Conservation (phyloP, 2,329 filamentous ascomycete species). For the Pezicula neosporulosa region DNA sequence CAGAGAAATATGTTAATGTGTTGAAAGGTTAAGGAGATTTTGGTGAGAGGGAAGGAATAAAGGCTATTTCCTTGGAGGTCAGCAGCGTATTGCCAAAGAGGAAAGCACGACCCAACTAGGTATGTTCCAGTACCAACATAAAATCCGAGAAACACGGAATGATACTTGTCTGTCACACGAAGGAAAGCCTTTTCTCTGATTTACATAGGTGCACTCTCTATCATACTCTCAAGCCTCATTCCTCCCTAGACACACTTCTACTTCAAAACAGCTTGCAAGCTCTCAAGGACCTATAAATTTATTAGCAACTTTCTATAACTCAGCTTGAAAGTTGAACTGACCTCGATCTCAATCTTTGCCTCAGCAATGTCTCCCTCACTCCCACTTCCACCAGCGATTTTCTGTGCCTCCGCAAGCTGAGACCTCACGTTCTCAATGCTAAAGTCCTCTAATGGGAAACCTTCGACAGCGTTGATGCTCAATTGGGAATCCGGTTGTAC, state of each 20-base stretch:
- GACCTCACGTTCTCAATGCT: conserved; percentile 83
- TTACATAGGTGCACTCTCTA: conserved; percentile 28
- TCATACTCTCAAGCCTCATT: conserved; percentile 14
- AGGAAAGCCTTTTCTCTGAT: conserved; percentile 16
- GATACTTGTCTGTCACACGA: conserved; percentile 1
- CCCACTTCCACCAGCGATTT: conserved; percentile 84
- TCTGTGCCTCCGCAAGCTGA: conserved; percentile 93
- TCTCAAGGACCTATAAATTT: conserved; percentile 68
- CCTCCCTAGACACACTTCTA: conserved; percentile 40
- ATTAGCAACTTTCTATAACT: conserved; percentile 32
- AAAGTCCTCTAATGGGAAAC: conserved; percentile 92
- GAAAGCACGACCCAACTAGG: conserved; percentile 7
- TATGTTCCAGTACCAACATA: neutral
- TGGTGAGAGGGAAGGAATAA: neutral
- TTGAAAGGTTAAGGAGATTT: too few species aligned
- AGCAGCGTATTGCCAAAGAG: neutral
- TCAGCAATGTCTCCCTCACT: conserved; percentile 98
- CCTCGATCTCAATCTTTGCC: conserved; percentile 99
- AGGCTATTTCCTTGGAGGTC: neutral
- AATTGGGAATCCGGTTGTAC: conserved; percentile 92
- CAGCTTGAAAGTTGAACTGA: conserved; percentile 38
- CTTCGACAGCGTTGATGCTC: conserved; percentile 98
- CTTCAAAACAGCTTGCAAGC: conserved; percentile 76
- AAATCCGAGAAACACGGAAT: neutral
- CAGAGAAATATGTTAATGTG: neutral